Conservation (phyloP, 2,329 filamentous ascomycete species). For the Aspergillus carbonarius region DNA sequence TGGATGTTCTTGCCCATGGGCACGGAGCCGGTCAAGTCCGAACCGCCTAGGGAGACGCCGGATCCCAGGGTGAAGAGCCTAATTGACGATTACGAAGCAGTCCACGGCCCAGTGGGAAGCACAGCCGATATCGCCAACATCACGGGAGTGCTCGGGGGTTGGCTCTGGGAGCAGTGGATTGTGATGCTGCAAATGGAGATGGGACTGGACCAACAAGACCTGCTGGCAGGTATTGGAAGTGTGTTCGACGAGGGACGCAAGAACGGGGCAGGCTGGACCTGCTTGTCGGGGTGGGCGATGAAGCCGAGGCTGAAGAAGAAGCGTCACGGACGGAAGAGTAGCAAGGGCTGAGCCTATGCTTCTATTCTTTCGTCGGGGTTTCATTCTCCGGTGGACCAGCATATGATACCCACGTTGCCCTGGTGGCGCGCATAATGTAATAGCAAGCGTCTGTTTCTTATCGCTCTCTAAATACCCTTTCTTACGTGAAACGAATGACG, state of each 20-base stretch:
- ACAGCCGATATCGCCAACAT: slow-evolving; percentile 71
- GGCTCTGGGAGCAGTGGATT: slow-evolving; percentile 97
- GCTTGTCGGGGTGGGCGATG: slow-evolving; percentile 59
- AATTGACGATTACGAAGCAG: slow-evolving; percentile 57
- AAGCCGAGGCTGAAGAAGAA: slow-evolving; percentile 43
- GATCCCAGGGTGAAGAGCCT: slow-evolving; percentile 37
- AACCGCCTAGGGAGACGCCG: slow-evolving; percentile 45
- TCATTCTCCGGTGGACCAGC: not conserved
- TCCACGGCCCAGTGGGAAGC: slow-evolving; percentile 58
- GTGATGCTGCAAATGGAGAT: slow-evolving; percentile 85
- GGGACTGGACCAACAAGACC: slow-evolving; percentile 59
- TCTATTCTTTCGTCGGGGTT: slow-evolving; percentile 5
- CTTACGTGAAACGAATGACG: not conserved
- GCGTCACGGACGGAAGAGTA: not conserved
- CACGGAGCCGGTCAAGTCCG: slow-evolving; percentile 45
- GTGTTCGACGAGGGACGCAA: slow-evolving; percentile 62
- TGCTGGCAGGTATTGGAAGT: slow-evolving; percentile 57
- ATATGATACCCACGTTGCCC: slow-evolving; percentile 16
- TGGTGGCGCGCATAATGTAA: slow-evolving; percentile 12
- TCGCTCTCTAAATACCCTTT: not conserved
- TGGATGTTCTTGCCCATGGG: slow-evolving; percentile 92
- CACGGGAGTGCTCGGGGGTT: slow-evolving; percentile 78
- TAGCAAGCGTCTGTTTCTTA: not conserved
- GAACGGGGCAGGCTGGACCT: slow-evolving; percentile 59
- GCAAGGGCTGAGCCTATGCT: slow-evolving; percentile 5